phyloP scores from a whole-genome alignment of 2,329 filamentous ascomycete species.

The Penicillium sp. region DNA sequence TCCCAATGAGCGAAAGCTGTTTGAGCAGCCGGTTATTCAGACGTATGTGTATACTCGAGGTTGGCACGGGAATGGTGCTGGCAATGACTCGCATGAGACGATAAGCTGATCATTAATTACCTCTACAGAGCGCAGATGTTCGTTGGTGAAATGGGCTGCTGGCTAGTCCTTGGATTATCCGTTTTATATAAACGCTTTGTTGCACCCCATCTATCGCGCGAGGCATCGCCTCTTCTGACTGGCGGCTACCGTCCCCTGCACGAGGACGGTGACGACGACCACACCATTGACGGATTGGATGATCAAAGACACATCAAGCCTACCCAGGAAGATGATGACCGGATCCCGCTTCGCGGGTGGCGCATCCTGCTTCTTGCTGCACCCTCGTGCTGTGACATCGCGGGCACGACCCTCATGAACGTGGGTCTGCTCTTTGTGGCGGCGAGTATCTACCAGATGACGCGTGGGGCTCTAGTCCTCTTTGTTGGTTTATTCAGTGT shows the following conservation, averaged over 20 bases:
- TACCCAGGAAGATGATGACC: slow-evolving; percentile 51
- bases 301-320: slow-evolving; percentile 48
- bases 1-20: slow-evolving; percentile 61
- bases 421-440: slow-evolving; percentile 88
- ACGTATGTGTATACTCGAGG: slow-evolving; percentile 48
- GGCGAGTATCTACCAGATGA: slow-evolving; percentile 98
- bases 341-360: slow-evolving; percentile 60
- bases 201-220: slow-evolving; percentile 37
- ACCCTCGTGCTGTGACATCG: slow-evolving; percentile 88
- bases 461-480: slow-evolving; percentile 83
- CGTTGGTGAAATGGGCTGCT: slow-evolving; percentile 90
- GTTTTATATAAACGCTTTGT: slow-evolving; percentile 59
- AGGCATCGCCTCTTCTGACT: slow-evolving; percentile 38
- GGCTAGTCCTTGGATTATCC: slow-evolving; percentile 75
- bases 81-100: not conserved
- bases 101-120: slow-evolving; percentile 2
- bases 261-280: slow-evolving; percentile 43
- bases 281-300: slow-evolving; percentile 41
- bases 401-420: slow-evolving; percentile 96
- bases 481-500: slow-evolving; percentile 97
- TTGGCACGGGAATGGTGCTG: not conserved
- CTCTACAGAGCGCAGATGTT: slow-evolving; percentile 75
- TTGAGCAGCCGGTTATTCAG: slow-evolving; percentile 94
- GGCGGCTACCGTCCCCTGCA: slow-evolving; percentile 64
- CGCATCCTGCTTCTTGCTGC: slow-evolving; percentile 71